phyloP scores from a whole-genome alignment of 805 yeast species.

The Hanseniaspora singularis region DNA sequence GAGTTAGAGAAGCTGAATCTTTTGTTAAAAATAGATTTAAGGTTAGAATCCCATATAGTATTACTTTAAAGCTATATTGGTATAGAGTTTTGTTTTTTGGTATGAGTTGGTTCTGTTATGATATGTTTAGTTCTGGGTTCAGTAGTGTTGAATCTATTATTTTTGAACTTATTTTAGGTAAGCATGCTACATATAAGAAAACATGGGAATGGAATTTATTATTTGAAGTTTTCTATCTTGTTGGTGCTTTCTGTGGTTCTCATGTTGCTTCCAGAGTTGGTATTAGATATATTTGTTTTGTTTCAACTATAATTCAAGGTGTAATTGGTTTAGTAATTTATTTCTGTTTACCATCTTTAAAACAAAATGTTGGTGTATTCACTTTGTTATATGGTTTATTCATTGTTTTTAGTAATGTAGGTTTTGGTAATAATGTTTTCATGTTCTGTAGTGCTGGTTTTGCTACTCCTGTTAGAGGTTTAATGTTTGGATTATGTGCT shows the following conservation, averaged over 20 bases:
- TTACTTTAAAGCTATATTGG: conserved; percentile 71
- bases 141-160: conserved; percentile 73
- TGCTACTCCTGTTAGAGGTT: conserved; percentile 80
- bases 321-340: conserved; percentile 77
- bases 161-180: conserved; percentile 43
- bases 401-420: conserved; percentile 78
- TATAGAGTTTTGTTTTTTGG: conserved; percentile 59
- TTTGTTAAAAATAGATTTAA: conserved; percentile 62
- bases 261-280: conserved; percentile 70
- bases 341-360: conserved; percentile 45
- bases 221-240: conserved; percentile 73
- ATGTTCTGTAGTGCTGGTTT: conserved; percentile 73
- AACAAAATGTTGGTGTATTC: conserved; percentile 57
- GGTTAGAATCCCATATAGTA: conserved; percentile 45
- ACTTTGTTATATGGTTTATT: conserved; percentile 83
- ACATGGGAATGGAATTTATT: conserved; percentile 84
- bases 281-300: conserved; percentile 63
- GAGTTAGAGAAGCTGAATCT: conserved; percentile 59
- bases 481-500: conserved; percentile 82
- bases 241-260: conserved; percentile 84
- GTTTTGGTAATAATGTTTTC: conserved; percentile 90
- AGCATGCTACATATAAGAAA: conserved; percentile 52
- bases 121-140: conserved; percentile 76
- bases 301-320: conserved; percentile 63
- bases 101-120: conserved; percentile 82